phyloP scores from a whole-genome alignment of 2,329 filamentous ascomycete genomes.

The Byssoonygena ceratinophila region DNA sequence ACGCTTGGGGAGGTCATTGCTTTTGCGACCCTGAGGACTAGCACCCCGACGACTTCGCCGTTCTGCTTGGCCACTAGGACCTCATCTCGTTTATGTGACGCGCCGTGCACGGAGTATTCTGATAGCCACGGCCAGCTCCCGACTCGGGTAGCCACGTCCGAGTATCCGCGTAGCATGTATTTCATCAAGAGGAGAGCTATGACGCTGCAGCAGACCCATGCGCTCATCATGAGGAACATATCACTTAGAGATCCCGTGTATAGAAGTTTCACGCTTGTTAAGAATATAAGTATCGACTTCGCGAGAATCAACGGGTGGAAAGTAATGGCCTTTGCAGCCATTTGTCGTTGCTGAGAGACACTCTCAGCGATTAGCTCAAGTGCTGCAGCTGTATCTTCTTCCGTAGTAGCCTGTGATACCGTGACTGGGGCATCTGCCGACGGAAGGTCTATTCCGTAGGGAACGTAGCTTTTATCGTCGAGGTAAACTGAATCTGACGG shows the following conservation, averaged over 20 bases:
- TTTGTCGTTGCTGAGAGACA: constrained; percentile 68
- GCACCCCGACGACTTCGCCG: constrained; percentile 56
- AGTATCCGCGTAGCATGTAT: constrained; percentile 51
- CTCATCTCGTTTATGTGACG: constrained; percentile 42
- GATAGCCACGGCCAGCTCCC: constrained; percentile 52
- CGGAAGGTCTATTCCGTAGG: not conserved
- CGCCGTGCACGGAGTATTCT: constrained; percentile 23
- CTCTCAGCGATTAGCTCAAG: constrained; percentile 69
- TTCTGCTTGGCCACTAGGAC: constrained; percentile 55
- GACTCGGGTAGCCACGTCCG: constrained; percentile 51
- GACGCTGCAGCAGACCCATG: constrained; percentile 53
- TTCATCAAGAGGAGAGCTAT: constrained; percentile 52
- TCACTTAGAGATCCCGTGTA: constrained; percentile 37
- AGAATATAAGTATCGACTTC: constrained; percentile 30
- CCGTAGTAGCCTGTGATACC: constrained; percentile 29
- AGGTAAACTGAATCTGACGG: constrained; percentile 13
- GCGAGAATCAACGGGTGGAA: constrained; percentile 47
- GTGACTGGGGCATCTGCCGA: constrained; percentile 25
- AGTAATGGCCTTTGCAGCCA: constrained; percentile 52
- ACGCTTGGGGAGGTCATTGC: constrained; percentile 13
- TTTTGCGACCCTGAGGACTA: constrained; percentile 44
- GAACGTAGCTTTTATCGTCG: not conserved
- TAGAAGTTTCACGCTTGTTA: constrained; percentile 33
- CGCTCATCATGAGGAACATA: constrained; percentile 46
- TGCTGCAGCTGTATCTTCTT: constrained; percentile 54